Evolutionary conservation across 768 basidiomycete species (phyloP), one percentile per base, ranked within the genome.

Genomic region (Pisolithus orientalis): DNA sequence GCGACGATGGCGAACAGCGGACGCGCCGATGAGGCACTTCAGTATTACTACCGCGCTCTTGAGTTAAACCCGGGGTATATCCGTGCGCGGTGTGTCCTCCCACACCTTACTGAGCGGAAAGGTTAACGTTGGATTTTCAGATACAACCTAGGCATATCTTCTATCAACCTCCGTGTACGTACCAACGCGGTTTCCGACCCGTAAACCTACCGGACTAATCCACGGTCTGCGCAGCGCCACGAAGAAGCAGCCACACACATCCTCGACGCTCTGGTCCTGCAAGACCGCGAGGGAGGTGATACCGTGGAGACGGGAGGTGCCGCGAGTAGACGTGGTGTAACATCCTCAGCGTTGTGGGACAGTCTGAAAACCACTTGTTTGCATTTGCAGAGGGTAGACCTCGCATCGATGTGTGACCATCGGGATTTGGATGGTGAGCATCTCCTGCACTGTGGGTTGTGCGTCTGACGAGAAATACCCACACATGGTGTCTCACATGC

Each of bases 1-100:
- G 94, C 94, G 14, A 94, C 92, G 5, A 83, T 94, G 72, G 94
- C 94, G 25, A 97, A 96, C 68, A 90, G 82, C 61, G 85, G 93
- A 24, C 75, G 73, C 50, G 78, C 92, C 11, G 81, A 79, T 34
- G 82, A 90, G 49, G 94, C 94, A n/a, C 74, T 94, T 3, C 74
- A 85, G 53, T 95, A 91, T 65, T 97, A 97, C 69, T 79, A 83
- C 62, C 80, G 78, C 31, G 94, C 94, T 2, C 76, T 96, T 31
- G 87, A 90, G 60, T 74, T 94, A 52, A 90, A 94, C 62, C 92
- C 94, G 6, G 76, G 80, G 14, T 97, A 94, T 62, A 91, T 96
- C 53, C 84, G 94, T 51, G 94, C 93, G 3, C 82, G 90, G 89
- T 83, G 50, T 47, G 37, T 53, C 6, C 39, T 14, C 16, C n/a